These are phyloP conservation scores for Dothistroma septosporum DNA, from an alignment of 2,329 filamentous ascomycete genomes.

Conservation along the genomic window DNA sequence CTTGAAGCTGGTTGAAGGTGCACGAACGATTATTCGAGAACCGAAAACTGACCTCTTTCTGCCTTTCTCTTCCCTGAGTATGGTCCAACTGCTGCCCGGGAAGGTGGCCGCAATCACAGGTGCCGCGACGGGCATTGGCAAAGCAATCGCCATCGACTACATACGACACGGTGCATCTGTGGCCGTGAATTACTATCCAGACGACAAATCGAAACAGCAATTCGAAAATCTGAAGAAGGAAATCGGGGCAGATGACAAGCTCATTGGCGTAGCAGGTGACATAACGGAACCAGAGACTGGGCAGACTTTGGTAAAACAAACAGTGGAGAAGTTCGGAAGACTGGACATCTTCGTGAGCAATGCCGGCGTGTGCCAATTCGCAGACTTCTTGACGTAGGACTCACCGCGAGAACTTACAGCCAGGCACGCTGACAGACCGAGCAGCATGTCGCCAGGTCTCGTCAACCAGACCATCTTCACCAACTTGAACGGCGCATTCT, in stretches of 20 bases:
- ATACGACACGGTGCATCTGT: slow-evolving; percentile 73
- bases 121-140: slow-evolving; percentile 79
- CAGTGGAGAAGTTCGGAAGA: slow-evolving; percentile 57
- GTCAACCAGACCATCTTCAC: slow-evolving; percentile 69
- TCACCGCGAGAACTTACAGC: not conserved
- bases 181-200: slow-evolving; percentile 72
- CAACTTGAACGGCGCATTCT: slow-evolving; percentile 86
- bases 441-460: slow-evolving; percentile 62
- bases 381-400: slow-evolving; percentile 69
- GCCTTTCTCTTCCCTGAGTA: not conserved
- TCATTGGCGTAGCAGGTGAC: slow-evolving; percentile 71
- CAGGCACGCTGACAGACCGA: slow-evolving; percentile 4
- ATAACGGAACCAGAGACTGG: slow-evolving; percentile 72
- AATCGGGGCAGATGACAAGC: slow-evolving; percentile 32
- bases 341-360: slow-evolving; percentile 75
- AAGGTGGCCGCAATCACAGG: slow-evolving; percentile 86
- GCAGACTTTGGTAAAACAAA: slow-evolving; percentile 59
- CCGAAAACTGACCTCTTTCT: not conserved
- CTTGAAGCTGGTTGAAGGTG: not conserved
- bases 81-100: slow-evolving; percentile 53
- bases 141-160: slow-evolving; percentile 77
- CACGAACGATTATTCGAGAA: not conserved
- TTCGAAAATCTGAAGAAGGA: slow-evolving; percentile 48
- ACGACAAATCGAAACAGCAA: slow-evolving; percentile 46
- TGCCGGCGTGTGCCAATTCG: slow-evolving; percentile 83